A percentile compares a stretch with the other conserved stretches of the same genome.
Evolutionary conservation across 1,139 yeast species (phyloP).

Genomic region (Candida sp.): DNA sequence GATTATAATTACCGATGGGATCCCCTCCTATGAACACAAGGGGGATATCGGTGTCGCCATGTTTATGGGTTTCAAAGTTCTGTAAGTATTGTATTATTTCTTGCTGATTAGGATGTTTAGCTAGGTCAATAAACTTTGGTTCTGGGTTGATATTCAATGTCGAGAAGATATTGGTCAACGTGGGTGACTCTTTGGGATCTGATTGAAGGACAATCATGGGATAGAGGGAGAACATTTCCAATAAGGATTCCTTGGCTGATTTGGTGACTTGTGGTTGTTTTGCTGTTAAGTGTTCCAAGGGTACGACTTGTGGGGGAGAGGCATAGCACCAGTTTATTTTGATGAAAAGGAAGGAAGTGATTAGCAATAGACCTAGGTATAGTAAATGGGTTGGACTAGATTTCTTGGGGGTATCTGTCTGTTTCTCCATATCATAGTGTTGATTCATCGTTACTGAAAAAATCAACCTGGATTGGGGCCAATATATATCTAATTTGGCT

Average conservation of each 20-base stretch:
- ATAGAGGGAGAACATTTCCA: constrained; percentile 27
- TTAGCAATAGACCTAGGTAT: not conserved
- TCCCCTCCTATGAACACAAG: not conserved
- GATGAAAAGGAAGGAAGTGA: not conserved
- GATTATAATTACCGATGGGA: constrained; percentile 1
- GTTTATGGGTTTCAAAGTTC: constrained; percentile 9
- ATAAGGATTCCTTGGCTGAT: constrained; percentile 24
- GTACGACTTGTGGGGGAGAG: not conserved
- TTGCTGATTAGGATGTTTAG: constrained; percentile 28
- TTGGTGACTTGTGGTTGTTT: not conserved
- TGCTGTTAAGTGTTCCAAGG: not conserved
- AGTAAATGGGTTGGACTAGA: not conserved
- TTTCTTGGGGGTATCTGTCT: not conserved
- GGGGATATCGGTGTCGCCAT: constrained; percentile 6
- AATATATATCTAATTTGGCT: no score
- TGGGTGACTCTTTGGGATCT: constrained; percentile 14
- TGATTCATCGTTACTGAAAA: not conserved
- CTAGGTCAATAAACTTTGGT: constrained; percentile 25
- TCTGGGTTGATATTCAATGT: constrained; percentile 28
- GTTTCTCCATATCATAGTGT: not conserved
- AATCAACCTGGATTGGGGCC: not conserved
- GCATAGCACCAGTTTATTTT: not conserved
- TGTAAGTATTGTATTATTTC: constrained; percentile 22
- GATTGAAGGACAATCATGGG: constrained; percentile 19
- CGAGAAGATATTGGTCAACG: constrained; percentile 18